phyloP scores from a whole-genome alignment of 257 asterid genomes.

The Ophiorrhiza pumila region DNA sequence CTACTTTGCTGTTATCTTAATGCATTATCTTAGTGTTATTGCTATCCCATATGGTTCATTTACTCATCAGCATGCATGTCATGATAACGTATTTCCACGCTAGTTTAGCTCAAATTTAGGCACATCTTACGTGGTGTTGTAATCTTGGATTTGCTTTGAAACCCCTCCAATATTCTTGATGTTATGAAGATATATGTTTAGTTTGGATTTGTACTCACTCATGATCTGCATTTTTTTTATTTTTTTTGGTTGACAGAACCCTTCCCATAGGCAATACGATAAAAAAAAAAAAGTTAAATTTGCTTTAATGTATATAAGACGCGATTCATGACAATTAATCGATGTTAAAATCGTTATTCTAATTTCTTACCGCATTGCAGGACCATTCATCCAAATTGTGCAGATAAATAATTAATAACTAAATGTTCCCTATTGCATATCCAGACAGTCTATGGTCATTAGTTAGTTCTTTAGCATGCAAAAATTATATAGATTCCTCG shows the following conservation, averaged over 20 bases:
- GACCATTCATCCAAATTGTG: too few relatives aligned
- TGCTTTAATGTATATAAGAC: background rate
- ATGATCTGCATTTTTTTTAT: too few relatives aligned
- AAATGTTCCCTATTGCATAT: too few relatives aligned
- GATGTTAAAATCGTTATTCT: too few relatives aligned
- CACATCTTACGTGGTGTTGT: background rate
- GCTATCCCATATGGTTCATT: background rate
- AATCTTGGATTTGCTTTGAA: background rate
- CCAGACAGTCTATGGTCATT: too few relatives aligned
- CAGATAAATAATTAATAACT: too few relatives aligned
- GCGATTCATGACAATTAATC: too few relatives aligned
- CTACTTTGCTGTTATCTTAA: background rate
- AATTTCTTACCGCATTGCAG: too few relatives aligned
- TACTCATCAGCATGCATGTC: conserved; percentile 1
- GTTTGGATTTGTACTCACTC: background rate
- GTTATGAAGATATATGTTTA: background rate
- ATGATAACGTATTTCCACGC: conserved; percentile 18
- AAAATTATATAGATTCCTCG: too few relatives aligned
- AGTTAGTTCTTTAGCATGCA: too few relatives aligned
- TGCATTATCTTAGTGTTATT: background rate
- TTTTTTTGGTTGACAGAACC: too few relatives aligned
- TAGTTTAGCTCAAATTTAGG: background rate
- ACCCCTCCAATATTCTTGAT: background rate
- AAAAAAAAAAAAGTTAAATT: background rate
- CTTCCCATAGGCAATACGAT: too few relatives aligned